These are phyloP conservation scores for Paramecium octaurelia DNA, from an alignment of 73 alveolate genomes.

Conservation along the genomic window DNA sequence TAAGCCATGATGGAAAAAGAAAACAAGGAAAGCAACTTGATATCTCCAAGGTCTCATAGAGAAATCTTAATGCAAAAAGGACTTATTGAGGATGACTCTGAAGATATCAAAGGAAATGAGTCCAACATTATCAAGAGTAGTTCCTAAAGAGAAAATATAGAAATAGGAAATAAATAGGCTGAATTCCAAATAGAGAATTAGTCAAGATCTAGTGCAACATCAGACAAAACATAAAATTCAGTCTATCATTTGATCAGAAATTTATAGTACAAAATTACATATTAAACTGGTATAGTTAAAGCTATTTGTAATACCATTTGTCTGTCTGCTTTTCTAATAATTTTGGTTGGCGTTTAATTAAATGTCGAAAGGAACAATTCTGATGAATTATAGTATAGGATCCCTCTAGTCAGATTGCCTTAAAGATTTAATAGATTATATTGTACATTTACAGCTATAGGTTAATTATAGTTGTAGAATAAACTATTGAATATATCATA, in stretches of 20 bases:
- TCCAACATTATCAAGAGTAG: background rate
- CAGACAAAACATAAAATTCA: background rate
- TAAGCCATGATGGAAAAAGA: background rate
- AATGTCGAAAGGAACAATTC: background rate
- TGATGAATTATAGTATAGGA: background rate
- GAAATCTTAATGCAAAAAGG: background rate
- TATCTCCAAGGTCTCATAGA: background rate
- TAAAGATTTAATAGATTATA: background rate
- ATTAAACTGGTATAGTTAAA: background rate
- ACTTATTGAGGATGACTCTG: background rate
- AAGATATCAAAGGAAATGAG: background rate
- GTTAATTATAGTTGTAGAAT: background rate
- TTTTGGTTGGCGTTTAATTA: background rate
- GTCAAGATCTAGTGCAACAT: conserved; percentile 3
- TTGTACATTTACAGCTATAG: background rate
- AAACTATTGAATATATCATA: background rate
- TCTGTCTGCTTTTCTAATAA: background rate
- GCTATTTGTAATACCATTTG: background rate
- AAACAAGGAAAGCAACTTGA: background rate
- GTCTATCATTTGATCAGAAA: background rate
- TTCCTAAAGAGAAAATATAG: background rate
- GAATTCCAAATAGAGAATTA: background rate
- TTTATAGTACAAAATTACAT: background rate
- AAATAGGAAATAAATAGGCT: background rate
- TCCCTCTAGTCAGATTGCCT: background rate